A percentile compares a stretch with the other conserved stretches of the same genome.
Evolutionary conservation across 2,329 filamentous ascomycete genomes (phyloP).

Genomic region (Penicillium sp.): DNA sequence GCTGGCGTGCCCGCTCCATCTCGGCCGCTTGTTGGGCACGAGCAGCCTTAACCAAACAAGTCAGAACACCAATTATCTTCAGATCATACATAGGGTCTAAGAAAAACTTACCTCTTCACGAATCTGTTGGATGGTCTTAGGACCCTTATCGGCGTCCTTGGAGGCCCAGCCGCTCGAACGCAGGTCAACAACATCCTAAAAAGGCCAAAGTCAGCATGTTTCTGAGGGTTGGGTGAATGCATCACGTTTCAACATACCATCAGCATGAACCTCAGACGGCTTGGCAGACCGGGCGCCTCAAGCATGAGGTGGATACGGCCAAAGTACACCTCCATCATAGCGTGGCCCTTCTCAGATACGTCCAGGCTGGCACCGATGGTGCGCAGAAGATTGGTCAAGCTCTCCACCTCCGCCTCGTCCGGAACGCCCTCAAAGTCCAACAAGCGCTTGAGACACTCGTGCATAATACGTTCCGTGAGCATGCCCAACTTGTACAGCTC

Average conservation of each 20-base stretch:
- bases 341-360: slow-evolving; percentile 70
- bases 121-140: slow-evolving; percentile 92
- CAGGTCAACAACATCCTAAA: slow-evolving; percentile 73
- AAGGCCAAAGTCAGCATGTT: slow-evolving; percentile 8
- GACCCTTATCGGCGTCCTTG: slow-evolving; percentile 87
- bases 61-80: slow-evolving; percentile 8
- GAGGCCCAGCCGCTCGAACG: slow-evolving; percentile 71
- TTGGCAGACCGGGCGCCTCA: slow-evolving; percentile 71
- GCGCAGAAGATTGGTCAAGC: slow-evolving; percentile 82
- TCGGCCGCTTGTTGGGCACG: slow-evolving; percentile 79
- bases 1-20: slow-evolving; percentile 50
- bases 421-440: slow-evolving; percentile 91
- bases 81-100: slow-evolving; percentile 2
- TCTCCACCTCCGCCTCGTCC: slow-evolving; percentile 94
- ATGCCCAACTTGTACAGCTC: slow-evolving; percentile 98
- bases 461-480: slow-evolving; percentile 99
- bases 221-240: neutral
- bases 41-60: slow-evolving; percentile 47
- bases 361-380: slow-evolving; percentile 90
- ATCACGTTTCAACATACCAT: slow-evolving; percentile 48
- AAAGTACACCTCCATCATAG: slow-evolving; percentile 93
- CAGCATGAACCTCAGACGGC: slow-evolving; percentile 91
- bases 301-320: slow-evolving; percentile 76
- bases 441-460: slow-evolving; percentile 95
- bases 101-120: slow-evolving; percentile 60